Evolutionary conservation across 2,329 filamentous ascomycete genomes (phyloP).

Genomic region (Hyphodiscus sp.): DNA sequence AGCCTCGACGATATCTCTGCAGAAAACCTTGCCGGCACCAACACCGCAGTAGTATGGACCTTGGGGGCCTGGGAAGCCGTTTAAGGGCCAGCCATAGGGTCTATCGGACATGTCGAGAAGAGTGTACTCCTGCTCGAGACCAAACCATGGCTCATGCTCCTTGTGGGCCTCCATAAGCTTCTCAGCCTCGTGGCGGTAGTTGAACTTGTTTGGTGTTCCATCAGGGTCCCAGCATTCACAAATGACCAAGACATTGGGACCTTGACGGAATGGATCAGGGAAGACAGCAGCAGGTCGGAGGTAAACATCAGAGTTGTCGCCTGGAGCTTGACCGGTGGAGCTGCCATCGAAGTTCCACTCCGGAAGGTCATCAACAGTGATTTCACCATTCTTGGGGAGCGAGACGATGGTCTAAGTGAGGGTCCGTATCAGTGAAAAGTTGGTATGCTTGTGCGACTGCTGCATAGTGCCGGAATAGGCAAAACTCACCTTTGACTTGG

Average conservation of each 20-base stretch:
- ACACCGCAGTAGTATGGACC: constrained; percentile 98
- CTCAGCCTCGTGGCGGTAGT: constrained; percentile 87
- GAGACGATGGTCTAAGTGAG: constrained; percentile 40
- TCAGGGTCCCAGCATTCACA: constrained; percentile 92
- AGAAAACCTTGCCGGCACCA: constrained; percentile 92
- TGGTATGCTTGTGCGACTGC: not conserved
- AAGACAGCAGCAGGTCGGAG: constrained; percentile 83
- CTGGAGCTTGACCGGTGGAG: constrained; percentile 84
- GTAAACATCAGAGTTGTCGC: constrained; percentile 97
- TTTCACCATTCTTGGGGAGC: constrained; percentile 37
- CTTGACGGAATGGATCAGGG: constrained; percentile 84
- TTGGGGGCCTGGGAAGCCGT: constrained; percentile 74
- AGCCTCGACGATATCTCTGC: constrained; percentile 94
- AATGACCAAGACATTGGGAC: constrained; percentile 90
- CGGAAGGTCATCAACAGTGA: constrained; percentile 55
- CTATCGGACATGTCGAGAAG: constrained; percentile 79
- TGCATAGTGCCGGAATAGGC: not conserved
- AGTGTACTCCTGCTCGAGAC: constrained; percentile 97
- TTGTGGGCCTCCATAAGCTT: constrained; percentile 86
- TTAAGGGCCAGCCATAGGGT: constrained; percentile 86
- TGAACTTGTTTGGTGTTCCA: constrained; percentile 96
- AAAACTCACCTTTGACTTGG: constrained; percentile 83
- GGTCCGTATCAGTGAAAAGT: constrained; percentile 41
- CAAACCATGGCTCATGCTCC: constrained; percentile 88
- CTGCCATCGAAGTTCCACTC: constrained; percentile 86